phyloP scores from a whole-genome alignment of 108 stramenopile genomes.

The Fragilaria radians region DNA sequence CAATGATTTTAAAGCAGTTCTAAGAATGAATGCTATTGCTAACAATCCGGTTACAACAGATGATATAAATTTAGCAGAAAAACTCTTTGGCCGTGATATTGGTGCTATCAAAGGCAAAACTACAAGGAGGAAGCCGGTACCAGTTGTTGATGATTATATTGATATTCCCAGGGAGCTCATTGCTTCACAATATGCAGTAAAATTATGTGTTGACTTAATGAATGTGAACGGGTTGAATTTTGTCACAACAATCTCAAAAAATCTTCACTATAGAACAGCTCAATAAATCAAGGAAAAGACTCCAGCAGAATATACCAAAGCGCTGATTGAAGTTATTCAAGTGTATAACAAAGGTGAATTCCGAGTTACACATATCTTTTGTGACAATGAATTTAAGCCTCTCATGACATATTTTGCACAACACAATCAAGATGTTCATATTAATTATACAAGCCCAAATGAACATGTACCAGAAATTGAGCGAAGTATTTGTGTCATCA shows the following conservation, averaged over 20 bases:
- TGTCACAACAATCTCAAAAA: slow-evolving; percentile 23
- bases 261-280: slow-evolving; percentile 24
- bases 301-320: not conserved
- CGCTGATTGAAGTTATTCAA: not conserved
- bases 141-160: slow-evolving; percentile 11
- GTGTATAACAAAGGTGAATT: slow-evolving; percentile 12
- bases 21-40: not conserved
- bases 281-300: slow-evolving; percentile 4
- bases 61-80: slow-evolving; percentile 9
- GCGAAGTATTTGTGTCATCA: slow-evolving; percentile 23
- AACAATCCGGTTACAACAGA: slow-evolving; percentile 13
- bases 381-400: slow-evolving; percentile 15
- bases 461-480: slow-evolving; percentile 36
- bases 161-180: slow-evolving; percentile 11
- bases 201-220: slow-evolving; percentile 23
- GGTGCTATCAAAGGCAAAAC: slow-evolving; percentile 18
- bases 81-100: slow-evolving; percentile 18
- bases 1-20: not conserved
- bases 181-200: slow-evolving; percentile 12
- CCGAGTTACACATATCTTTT: not conserved
- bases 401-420: not conserved
- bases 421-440: not conserved
- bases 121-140: slow-evolving; percentile 1
- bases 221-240: slow-evolving; percentile 30
- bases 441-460: slow-evolving; percentile 1